Evolutionary conservation across 257 asterid species (phyloP), one percentile per base, ranked within the genome.

Genomic region (Nyctanthes arbortristis): DNA sequence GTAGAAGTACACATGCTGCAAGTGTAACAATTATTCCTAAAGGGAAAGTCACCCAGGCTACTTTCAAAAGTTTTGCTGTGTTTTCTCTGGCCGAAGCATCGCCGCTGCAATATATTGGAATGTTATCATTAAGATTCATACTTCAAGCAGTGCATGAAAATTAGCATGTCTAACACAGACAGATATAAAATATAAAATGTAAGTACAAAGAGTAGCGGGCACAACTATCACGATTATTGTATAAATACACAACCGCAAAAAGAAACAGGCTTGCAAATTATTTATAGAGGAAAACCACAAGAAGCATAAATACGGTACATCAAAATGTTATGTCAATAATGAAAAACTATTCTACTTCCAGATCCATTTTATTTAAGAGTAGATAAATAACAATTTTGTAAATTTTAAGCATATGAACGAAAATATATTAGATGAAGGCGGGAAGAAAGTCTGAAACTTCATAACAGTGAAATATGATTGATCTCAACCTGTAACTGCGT

Each of bases 11-110:
- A 60, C 91, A 86, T 67, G 88, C 99, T 9, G 75, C 75, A 71
- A 81, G 31, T 31, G 96, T 86, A 63, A 87, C 71, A 35, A 86
- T 45, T 62, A 85, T 68, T 70, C 99, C 99, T 49, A 91, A 58
- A 45, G 97, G 99, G 54, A 89, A 78, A 37, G 91, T 83, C 76
- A 89, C 70, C 99, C 97, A 94, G 28, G 97, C 97, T 63, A 94
- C 86, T 86, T 84, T 94, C 84, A 91, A 79, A 73, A 91, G 86
- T 74, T 84, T 84, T 20, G 91, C 89, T 18, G 85, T 84, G 79
- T 85, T 82, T 70, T 73, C 80, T 78, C 74, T 80, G 54, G 73
- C 67, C 69, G 94, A 91, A 68, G 81, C 78, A 72, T 75, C 95
- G 54, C 82, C 88, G 77, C 97, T 91, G 85, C 78, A 72, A 74